Evolutionary conservation across 768 basidiomycete species (phyloP), one percentile per base, ranked within the genome.

Genomic region (Leucogyrophana mollusca): DNA sequence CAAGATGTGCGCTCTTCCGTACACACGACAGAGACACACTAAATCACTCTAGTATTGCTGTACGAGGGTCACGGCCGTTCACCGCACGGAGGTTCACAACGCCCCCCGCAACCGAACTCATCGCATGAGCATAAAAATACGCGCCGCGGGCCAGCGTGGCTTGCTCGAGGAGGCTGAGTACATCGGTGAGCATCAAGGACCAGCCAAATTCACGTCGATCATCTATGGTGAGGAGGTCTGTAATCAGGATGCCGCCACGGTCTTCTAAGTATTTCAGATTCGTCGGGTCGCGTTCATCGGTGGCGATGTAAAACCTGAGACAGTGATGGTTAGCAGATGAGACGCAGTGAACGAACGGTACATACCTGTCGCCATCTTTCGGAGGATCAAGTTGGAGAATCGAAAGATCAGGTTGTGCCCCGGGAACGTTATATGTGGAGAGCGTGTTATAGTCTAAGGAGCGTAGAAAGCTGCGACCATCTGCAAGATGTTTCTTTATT

Each of bases 161-260:
- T 54, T 77, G 75, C 46, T 75, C 73, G 27, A 74, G 59, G 27
- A 74, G 51, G 10, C 66, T 71, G 16, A 70, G 51, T 21, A 77
- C 64, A 44, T 75, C 75, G 25, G 70, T 71, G 47, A 76, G 16
- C 45, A 77, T 48, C 40, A 76, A 50, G 14, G 66, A 56, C 75
- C 75, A 77, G 6, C 72, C 72, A 23, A 67, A 62, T 22, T 50
- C 53, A 7, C 62, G 62, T 1, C 63, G 60, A 46, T 76, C 74
- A 17, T 73, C 68, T n/a, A 59, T 51, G 1, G 72, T 74, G 39
- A 76, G 54, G 6, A 76, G 56, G 50, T 77, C 74, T 11, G 59
- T 30, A 46, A 77, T 57, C 45, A 77, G 46, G 10, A 77, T 35
- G 3, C 64, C 76, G 11, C 73, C 71, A n/a, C 65, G 58, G 2